Base-by-base conservation (phyloP, 345 rosid genomes). In the Hibiscus trionum region DNA sequence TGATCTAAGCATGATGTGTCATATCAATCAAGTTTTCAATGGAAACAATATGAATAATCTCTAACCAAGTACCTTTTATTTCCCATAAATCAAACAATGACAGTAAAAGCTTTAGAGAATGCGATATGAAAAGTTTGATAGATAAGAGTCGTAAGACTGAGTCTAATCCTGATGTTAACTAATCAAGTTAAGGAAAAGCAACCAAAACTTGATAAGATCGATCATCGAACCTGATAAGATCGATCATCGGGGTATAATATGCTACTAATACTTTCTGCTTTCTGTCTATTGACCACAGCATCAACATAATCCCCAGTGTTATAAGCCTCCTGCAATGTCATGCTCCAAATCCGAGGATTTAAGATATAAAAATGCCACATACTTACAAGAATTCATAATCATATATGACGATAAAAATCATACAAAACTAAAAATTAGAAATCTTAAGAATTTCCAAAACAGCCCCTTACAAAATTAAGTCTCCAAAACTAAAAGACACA, bases 251-350 rank as follows among this genome's bases (percentile, higher is more conserved):
- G 87, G 74, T 73, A 84, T 42, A 84, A 69, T 72, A 81, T 64
- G 50, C 83, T 81, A 50, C 85, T 81, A 55, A 84, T 84, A 72
- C 78, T 84, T 72, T 84, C 87, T 29, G 85, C 83, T 37, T 57
- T 77, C 75, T 81, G 85, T 73, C 85, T 76, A 59, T 78, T 74
- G 57, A 82, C 85, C 74, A 84, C 85, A 53, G 87, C 85, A 73
- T 81, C 74, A 47, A 81, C 76, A 66, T 84, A 84, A 62, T 81
- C 87, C 27, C 87, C 87, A 26, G 87, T 81, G 64, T 79, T 84
- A 78, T 44, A 80, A 16, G 84, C 78, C 69, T 80, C 86, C 86
- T 83, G 78, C 60, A 58, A 21, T 57, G 62, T 6, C 35, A 58
- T 24, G 16, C 2, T 58, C 15, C 62, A 26, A 58, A 24, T 31